These are phyloP conservation scores for Chrysophaeum taylorii DNA, from an alignment of 352 stramenopile genomes.

Conservation along the genomic window DNA sequence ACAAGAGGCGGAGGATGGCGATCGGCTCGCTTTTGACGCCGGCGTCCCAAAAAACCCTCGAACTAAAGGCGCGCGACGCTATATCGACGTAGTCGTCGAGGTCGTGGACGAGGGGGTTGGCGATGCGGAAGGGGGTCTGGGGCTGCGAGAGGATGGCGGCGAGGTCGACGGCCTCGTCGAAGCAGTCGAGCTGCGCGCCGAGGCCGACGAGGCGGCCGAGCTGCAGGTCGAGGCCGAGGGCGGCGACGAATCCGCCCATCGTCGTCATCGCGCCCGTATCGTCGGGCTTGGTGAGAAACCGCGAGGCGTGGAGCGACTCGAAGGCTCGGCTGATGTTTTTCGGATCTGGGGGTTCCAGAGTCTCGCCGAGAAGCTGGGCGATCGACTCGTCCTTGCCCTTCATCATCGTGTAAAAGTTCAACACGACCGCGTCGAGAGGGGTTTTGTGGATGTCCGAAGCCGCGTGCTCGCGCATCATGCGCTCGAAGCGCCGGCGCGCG, in stretches of 20 bases:
- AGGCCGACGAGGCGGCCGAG: conserved; percentile 54
- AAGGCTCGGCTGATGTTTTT: conserved; percentile 52
- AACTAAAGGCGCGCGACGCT: conserved; percentile 36
- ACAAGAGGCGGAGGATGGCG: conserved; percentile 46
- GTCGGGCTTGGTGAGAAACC: conserved; percentile 42
- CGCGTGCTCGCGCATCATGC: conserved; percentile 50
- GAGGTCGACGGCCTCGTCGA: conserved; percentile 48
- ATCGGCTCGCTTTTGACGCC: conserved; percentile 56
- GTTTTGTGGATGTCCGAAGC: conserved; percentile 51
- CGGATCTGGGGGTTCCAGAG: conserved; percentile 52
- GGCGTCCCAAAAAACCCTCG: conserved; percentile 47
- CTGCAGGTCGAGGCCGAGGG: conserved; percentile 54
- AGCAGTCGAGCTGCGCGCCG: conserved; percentile 53
- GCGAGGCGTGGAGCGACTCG: conserved; percentile 40
- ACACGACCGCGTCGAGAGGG: conserved; percentile 56
- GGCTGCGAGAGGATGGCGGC: conserved; percentile 50
- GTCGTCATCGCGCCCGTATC: conserved; percentile 25
- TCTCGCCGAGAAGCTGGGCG: conserved; percentile 46
- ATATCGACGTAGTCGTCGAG: conserved; percentile 30
- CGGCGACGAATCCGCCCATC: conserved; percentile 41
- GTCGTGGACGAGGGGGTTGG: conserved; percentile 49
- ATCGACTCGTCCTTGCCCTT: conserved; percentile 39
- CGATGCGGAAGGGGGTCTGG: conserved; percentile 50
- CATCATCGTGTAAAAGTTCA: conserved; percentile 54
- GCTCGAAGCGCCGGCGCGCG: conserved; percentile 39